Base-by-base conservation (phyloP, 495 filamentous ascomycete genomes). In the Xylaria longipes region DNA sequence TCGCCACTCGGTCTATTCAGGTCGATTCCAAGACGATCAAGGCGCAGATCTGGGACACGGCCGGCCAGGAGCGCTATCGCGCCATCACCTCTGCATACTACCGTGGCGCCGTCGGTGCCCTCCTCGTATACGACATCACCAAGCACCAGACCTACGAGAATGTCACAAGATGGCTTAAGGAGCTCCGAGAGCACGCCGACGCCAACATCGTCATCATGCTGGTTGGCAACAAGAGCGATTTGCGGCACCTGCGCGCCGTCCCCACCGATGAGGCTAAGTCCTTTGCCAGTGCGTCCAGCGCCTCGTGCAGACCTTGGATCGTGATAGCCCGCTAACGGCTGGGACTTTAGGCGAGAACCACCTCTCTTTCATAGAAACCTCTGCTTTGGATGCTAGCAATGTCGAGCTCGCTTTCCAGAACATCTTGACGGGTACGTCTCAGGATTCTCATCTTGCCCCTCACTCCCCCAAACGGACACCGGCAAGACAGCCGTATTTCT, bases 11-110 rank as follows among this genome's bases (percentile, higher is more conserved):
- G 67, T 97, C 94, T 72, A 98, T 99, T 84, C 96, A 98, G 84
- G 97, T 99, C 78, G 97, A 99, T 84, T 90, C 92, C 76, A 99
- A 99, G 89, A 99, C 96, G 75, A 99, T 99, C 91, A 99, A 99
- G 88, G 96, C 96, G 77, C 96, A 99, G 87, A 99, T 99, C 80
- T 99, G 97, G 97, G 97, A 99, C 87, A 99, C 97, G 68, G 97
- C 97, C 65, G 97, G 97, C 77, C 97, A 99, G 85, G 97, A 99
- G 84, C 91, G 97, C 78, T 99, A 98, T 84, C 93, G 97, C 79
- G 96, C 97, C 81, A 98, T 99, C 81, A 99, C 97, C 72, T 97
- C 95, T 65, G 96, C 97, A 65, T 99, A 99, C 86, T 99, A 98
- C 83, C 91, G 97, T 74, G 97, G 97, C 75, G 97, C 97, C 37